Evolutionary conservation across 768 basidiomycete species (phyloP).

Genomic region (Pseudohyphozyma bogoriensis): DNA sequence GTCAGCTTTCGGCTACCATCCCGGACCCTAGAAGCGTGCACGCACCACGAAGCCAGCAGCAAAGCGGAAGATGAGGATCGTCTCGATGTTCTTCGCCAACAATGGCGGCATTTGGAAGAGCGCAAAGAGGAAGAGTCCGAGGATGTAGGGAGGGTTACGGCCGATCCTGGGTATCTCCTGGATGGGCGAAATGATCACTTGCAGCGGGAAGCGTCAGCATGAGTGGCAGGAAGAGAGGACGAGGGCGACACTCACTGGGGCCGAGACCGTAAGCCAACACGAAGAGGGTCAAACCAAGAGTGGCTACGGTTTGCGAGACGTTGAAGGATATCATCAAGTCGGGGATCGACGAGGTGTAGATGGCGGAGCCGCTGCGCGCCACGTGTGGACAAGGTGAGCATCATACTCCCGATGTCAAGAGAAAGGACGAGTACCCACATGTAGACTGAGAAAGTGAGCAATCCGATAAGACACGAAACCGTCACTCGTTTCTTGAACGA

Average conservation of each 20-base stretch:
- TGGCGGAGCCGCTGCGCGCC: slow-evolving; percentile 32
- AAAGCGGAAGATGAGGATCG: slow-evolving; percentile 37
- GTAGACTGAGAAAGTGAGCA: slow-evolving; percentile 9
- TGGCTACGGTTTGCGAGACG: slow-evolving; percentile 26
- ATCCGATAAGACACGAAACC: slow-evolving; percentile 1
- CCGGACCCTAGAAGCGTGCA: too few relatives aligned
- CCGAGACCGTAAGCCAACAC: slow-evolving; percentile 36
- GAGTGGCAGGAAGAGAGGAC: not conserved
- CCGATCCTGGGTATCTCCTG: slow-evolving; percentile 39
- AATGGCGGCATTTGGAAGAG: slow-evolving; percentile 36
- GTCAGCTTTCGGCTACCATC: too few relatives aligned
- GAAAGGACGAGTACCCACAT: not conserved
- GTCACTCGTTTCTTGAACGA: slow-evolving; percentile 5
- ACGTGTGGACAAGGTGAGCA: not conserved
- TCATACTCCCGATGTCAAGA: not conserved
- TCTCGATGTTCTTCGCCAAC: slow-evolving; percentile 15
- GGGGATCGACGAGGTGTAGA: slow-evolving; percentile 7
- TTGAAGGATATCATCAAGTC: slow-evolving; percentile 24
- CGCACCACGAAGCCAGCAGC: slow-evolving; percentile 39
- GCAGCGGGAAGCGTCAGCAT: not conserved
- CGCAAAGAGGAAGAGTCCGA: slow-evolving; percentile 37
- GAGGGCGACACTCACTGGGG: not conserved
- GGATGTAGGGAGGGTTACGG: slow-evolving; percentile 37
- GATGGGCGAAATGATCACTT: slow-evolving; percentile 29
- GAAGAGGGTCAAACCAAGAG: slow-evolving; percentile 35